These are phyloP conservation scores for Hydnomerulius pinastri DNA, from an alignment of 768 basidiomycete species.

Conservation along the genomic window DNA sequence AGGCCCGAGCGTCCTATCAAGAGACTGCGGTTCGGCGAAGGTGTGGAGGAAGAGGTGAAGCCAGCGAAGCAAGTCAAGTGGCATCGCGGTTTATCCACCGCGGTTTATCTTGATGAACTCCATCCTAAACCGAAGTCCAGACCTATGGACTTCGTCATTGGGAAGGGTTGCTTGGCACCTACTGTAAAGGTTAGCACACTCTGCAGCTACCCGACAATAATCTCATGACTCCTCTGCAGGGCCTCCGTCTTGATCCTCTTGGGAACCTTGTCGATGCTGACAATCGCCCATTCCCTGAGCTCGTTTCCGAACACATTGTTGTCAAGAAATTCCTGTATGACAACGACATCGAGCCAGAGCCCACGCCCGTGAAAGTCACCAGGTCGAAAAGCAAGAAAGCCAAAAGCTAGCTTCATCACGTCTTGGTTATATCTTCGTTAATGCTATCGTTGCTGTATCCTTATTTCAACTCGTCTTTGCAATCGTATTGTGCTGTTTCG, in stretches of 20 bases:
- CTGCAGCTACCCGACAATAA: not conserved
- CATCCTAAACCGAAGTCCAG: constrained; percentile 49
- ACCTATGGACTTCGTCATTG: constrained; percentile 40
- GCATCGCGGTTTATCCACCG: constrained; percentile 67
- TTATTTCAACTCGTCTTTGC: constrained; percentile 20
- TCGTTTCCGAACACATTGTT: constrained; percentile 63
- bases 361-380: constrained; percentile 48
- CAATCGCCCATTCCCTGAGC: constrained; percentile 50
- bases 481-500: constrained; percentile 2
- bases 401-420: constrained; percentile 28
- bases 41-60: constrained; percentile 27
- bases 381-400: constrained; percentile 57
- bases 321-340: constrained; percentile 85
- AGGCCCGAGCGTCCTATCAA: constrained; percentile 43
- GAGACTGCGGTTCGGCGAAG: constrained; percentile 38
- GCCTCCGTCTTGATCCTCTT: constrained; percentile 62
- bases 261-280: constrained; percentile 69
- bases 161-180: constrained; percentile 69
- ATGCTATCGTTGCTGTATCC: constrained; percentile 34
- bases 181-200: constrained; percentile 60
- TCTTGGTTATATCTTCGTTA: constrained; percentile 15
- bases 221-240: constrained; percentile 39
- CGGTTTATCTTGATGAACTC: constrained; percentile 63
- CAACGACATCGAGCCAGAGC: constrained; percentile 52
- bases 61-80: constrained; percentile 70